phyloP scores from a whole-genome alignment of 2,329 filamentous ascomycete genomes.

The Sporothrix globosa region DNA sequence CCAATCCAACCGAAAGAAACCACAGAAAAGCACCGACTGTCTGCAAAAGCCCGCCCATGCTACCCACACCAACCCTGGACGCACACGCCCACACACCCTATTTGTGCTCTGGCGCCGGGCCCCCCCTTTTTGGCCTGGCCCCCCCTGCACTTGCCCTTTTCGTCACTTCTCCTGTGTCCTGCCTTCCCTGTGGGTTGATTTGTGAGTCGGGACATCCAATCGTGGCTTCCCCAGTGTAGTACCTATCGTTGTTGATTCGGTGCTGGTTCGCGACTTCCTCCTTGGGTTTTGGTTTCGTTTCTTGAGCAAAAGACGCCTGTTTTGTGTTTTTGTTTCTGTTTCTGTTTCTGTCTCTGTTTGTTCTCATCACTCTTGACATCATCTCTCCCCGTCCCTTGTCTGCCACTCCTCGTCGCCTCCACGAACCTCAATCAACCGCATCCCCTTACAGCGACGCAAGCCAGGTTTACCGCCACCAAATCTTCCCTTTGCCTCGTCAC shows the following conservation, averaged over 20 bases:
- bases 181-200: conserved; percentile 14
- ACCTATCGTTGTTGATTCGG: background rate
- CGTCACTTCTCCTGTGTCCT: conserved; percentile 12
- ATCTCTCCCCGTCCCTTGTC: background rate
- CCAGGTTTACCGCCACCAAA: background rate
- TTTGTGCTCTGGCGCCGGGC: conserved; percentile 24
- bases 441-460: conserved; percentile 6
- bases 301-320: background rate
- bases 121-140: conserved; percentile 19
- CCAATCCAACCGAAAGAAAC: conserved; percentile 21
- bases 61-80: conserved; percentile 26
- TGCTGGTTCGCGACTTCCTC: conserved; percentile 21
- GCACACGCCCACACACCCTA: conserved; percentile 27
- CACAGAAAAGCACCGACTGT: background rate
- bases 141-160: conserved; percentile 29
- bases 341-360: background rate
- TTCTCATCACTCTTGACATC: background rate
- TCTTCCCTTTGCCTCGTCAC: conserved; percentile 1
- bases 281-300: conserved; percentile 13
- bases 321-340: background rate
- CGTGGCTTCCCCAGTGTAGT: conserved; percentile 1
- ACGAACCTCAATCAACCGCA: background rate
- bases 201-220: conserved; percentile 10
- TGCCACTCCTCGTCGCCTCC: background rate
- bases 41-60: conserved; percentile 8